Evolutionary conservation across 2,329 filamentous ascomycete species (phyloP).

Genomic region (Biscogniauxia sp.): DNA sequence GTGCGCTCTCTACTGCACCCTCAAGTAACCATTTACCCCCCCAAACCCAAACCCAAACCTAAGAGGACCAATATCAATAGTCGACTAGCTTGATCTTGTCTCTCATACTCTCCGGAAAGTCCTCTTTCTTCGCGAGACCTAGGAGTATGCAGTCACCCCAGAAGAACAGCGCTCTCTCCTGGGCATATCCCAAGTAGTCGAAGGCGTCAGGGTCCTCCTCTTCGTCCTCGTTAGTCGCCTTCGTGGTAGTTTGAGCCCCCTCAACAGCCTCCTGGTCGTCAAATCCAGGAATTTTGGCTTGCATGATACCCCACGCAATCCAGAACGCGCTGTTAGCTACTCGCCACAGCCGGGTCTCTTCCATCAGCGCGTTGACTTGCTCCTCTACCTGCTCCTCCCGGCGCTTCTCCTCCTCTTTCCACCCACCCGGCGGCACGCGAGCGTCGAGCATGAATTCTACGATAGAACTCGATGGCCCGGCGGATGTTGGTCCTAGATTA

Average conservation of each 20-base stretch:
- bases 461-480: conserved; percentile 49
- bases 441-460: conserved; percentile 80
- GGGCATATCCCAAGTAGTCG: conserved; percentile 88
- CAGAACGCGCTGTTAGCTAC: conserved; percentile 84
- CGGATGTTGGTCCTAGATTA: conserved; percentile 33
- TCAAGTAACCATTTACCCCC: neutral
- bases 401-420: conserved; percentile 60
- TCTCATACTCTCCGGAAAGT: conserved; percentile 69
- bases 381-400: conserved; percentile 64
- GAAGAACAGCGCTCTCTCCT: conserved; percentile 88
- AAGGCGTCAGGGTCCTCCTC: conserved; percentile 65
- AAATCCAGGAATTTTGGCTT: conserved; percentile 80
- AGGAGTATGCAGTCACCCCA: conserved; percentile 84
- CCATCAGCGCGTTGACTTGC: conserved; percentile 67
- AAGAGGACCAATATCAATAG: conserved; percentile 40
- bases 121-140: conserved; percentile 71
- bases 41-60: neutral
- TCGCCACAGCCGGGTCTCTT: conserved; percentile 82
- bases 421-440: conserved; percentile 54
- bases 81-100: conserved; percentile 67
- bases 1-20: no score
- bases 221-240: conserved; percentile 34
- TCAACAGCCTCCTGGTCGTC: conserved; percentile 44
- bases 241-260: conserved; percentile 7
- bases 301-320: conserved; percentile 95